A percentile compares a stretch with the other conserved stretches of the same genome.
Evolutionary conservation across 108 stramenopile species (phyloP).

Genomic region (Cyclotella sp.): DNA sequence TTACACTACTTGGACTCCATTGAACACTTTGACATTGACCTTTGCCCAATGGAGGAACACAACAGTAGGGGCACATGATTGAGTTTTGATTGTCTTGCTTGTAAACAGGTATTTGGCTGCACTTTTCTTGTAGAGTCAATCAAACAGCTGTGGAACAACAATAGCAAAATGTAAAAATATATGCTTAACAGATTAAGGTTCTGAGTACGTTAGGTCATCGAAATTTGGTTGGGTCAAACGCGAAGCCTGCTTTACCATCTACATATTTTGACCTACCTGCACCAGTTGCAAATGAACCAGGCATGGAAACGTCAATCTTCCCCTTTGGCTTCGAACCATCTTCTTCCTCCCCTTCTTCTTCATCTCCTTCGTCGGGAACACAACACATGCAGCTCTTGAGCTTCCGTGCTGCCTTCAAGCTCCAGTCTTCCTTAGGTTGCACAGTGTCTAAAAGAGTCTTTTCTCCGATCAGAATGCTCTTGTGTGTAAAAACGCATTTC

Average conservation of each 20-base stretch:
- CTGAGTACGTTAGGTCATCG: neutral
- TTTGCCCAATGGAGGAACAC: constrained; percentile 30
- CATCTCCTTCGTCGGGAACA: constrained; percentile 57
- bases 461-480: constrained; percentile 81
- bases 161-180: no score
- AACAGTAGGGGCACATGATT: neutral
- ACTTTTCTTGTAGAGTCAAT: no score
- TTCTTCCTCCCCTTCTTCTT: constrained; percentile 54
- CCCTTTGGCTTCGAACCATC: constrained; percentile 31
- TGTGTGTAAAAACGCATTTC: constrained; percentile 81
- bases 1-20: constrained; percentile 83
- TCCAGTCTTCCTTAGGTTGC: constrained; percentile 78
- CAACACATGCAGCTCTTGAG: constrained; percentile 56
- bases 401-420: constrained; percentile 69
- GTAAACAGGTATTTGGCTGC: no score
- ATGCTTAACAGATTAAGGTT: neutral
- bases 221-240: constrained; percentile 52
- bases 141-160: neutral
- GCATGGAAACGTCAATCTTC: constrained; percentile 9
- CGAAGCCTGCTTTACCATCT: constrained; percentile 48
- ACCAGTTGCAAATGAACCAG: constrained; percentile 6
- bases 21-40: constrained; percentile 61
- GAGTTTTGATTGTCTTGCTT: neutral
- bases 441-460: constrained; percentile 86
- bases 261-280: constrained; percentile 39